Conservation (phyloP, 352 stramenopile species). For the Phytophthora vignae region DNA sequence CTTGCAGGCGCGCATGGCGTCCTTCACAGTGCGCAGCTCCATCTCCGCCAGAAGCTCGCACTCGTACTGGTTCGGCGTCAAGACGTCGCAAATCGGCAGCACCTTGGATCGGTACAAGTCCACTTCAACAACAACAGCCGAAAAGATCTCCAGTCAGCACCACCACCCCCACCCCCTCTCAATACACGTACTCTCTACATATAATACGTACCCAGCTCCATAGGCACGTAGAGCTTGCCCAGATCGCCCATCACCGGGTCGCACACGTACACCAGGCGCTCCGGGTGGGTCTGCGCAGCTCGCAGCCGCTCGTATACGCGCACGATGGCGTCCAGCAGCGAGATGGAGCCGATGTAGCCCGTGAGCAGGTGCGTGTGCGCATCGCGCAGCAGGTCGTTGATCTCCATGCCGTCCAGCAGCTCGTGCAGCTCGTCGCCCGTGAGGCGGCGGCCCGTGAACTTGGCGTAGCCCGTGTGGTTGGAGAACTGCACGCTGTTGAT, state of each 20-base stretch:
- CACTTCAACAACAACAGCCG: slow-evolving; percentile 45
- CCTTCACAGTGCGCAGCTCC: slow-evolving; percentile 67
- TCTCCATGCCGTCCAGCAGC: slow-evolving; percentile 80
- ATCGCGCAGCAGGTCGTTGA: slow-evolving; percentile 71
- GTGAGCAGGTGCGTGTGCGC: slow-evolving; percentile 85
- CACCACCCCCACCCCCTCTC: not conserved
- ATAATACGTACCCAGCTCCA: slow-evolving; percentile 65
- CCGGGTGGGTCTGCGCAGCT: slow-evolving; percentile 56
- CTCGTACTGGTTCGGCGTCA: slow-evolving; percentile 90
- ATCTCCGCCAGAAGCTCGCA: slow-evolving; percentile 83
- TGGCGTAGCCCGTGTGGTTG: slow-evolving; percentile 87
- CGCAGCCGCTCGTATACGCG: slow-evolving; percentile 67
- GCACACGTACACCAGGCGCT: slow-evolving; percentile 79
- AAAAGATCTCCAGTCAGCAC: slow-evolving; percentile 11
- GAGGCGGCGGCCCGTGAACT: slow-evolving; percentile 78
- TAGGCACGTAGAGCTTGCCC: slow-evolving; percentile 81
- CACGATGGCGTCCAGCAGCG: slow-evolving; percentile 77
- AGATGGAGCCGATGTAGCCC: slow-evolving; percentile 79
- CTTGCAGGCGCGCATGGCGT: slow-evolving; percentile 75
- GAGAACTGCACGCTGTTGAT: slow-evolving; percentile 92
- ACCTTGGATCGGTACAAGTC: slow-evolving; percentile 82
- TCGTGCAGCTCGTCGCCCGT: slow-evolving; percentile 79
- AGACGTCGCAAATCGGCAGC: slow-evolving; percentile 82
- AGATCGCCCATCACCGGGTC: slow-evolving; percentile 87
- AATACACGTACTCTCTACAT: not conserved